These are phyloP conservation scores for Quercus tomentella DNA, from an alignment of 331 rosid genomes.

Conservation along the genomic window DNA sequence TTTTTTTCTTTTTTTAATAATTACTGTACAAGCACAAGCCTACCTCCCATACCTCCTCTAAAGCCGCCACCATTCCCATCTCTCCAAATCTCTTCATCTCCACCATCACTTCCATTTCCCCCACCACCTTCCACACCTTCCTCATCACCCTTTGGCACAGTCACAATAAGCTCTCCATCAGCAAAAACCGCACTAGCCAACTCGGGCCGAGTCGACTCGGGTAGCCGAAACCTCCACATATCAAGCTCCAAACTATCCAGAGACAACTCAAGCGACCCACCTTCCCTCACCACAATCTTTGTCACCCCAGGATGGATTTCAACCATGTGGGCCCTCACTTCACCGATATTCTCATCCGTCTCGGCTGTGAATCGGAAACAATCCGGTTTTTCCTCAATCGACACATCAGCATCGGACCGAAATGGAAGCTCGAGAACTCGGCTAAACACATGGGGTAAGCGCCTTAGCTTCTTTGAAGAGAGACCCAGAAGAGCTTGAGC, in stretches of 20 bases:
- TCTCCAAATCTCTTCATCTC: conserved; percentile 38
- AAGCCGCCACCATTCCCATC: conserved; percentile 48
- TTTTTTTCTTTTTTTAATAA: neutral
- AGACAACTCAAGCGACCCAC: conserved; percentile 50
- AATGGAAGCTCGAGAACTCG: conserved; percentile 92
- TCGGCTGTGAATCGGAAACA: conserved; percentile 87
- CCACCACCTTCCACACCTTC: conserved; percentile 29
- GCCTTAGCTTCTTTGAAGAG: conserved; percentile 72
- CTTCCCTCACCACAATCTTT: conserved; percentile 84
- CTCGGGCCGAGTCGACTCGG: conserved; percentile 89
- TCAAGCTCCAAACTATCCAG: conserved; percentile 84
- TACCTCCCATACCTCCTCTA: conserved; percentile 64
- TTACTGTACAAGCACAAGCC: conserved; percentile 96
- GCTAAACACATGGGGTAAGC: conserved; percentile 89
- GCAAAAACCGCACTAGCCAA: conserved; percentile 82
- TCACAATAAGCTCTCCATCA: conserved; percentile 87
- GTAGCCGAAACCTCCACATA: conserved; percentile 93
- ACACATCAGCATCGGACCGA: conserved; percentile 90
- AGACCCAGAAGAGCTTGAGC: conserved; percentile 44
- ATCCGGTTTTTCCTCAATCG: conserved; percentile 64
- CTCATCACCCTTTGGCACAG: conserved; percentile 64
- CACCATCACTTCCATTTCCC: conserved; percentile 24
- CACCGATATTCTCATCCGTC: conserved; percentile 45
- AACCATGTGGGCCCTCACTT: conserved; percentile 67
- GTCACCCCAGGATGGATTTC: conserved; percentile 96